These are phyloP conservation scores for Asterochloris erici DNA, from an alignment of 139 green algal species.

Conservation along the genomic window DNA sequence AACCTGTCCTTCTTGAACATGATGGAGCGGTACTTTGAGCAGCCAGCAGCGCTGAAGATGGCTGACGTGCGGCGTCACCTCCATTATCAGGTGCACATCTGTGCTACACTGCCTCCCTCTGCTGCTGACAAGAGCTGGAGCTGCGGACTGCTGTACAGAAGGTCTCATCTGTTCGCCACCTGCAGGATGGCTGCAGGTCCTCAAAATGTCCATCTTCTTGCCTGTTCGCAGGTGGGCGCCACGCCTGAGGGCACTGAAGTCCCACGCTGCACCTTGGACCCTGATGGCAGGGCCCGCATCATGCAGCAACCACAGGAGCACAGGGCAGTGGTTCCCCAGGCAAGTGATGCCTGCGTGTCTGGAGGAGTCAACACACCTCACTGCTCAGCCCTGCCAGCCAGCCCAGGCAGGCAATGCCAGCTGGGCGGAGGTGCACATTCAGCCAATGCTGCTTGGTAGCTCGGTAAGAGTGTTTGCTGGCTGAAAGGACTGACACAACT, in stretches of 20 bases:
- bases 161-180: no score
- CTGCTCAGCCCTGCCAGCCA: no score
- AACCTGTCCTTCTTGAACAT: slow-evolving; percentile 78
- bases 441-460: neutral
- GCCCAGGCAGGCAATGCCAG: no score
- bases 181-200: neutral
- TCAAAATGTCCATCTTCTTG: neutral
- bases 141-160: no score
- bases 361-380: neutral
- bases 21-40: slow-evolving; percentile 85
- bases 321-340: slow-evolving; percentile 34
- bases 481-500: no score
- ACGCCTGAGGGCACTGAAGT: slow-evolving; percentile 83
- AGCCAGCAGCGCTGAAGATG: slow-evolving; percentile 54
- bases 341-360: no score
- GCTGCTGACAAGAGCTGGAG: neutral
- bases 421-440: no score
- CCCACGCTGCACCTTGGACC: slow-evolving; percentile 61
- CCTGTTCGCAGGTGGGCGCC: slow-evolving; percentile 57
- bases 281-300: slow-evolving; percentile 28
- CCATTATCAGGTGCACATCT: slow-evolving; percentile 67
- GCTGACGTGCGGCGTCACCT: slow-evolving; percentile 63
- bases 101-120: neutral
- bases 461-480: slow-evolving; percentile 3
- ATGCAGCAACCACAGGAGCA: slow-evolving; percentile 31